Evolutionary conservation across 1,284 basidiomycete species (phyloP).

Genomic region (Puccinia polysora): DNA sequence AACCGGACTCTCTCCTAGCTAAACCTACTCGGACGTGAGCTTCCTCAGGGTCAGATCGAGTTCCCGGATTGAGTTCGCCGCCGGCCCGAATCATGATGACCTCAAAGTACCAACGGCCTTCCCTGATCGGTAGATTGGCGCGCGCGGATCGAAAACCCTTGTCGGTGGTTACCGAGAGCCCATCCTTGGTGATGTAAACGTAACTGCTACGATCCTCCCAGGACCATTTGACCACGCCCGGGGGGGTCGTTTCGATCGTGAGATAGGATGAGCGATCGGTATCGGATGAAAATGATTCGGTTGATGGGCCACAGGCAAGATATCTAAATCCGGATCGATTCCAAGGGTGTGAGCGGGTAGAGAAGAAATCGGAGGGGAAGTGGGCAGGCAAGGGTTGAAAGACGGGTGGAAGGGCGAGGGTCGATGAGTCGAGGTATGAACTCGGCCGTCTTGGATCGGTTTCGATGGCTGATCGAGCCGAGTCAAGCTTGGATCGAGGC

Average conservation of each 20-base stretch:
- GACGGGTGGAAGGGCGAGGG: conserved; percentile 31
- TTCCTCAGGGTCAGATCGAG: conserved; percentile 55
- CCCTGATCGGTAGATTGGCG: conserved; percentile 78
- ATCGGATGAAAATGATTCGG: conserved; percentile 45
- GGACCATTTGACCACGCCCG: conserved; percentile 47
- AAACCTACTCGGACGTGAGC: conserved; percentile 86
- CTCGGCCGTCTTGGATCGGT: background rate
- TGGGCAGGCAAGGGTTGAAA: conserved; percentile 30
- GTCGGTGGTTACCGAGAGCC: conserved; percentile 69
- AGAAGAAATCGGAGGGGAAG: conserved; percentile 25
- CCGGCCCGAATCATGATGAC: conserved; percentile 72
- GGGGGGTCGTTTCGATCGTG: conserved; percentile 36
- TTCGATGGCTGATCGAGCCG: background rate
- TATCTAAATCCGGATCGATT: conserved; percentile 61
- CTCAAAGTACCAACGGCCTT: conserved; percentile 94
- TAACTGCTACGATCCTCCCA: conserved; percentile 65
- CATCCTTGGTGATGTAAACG: conserved; percentile 75
- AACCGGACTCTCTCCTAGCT: conserved; percentile 80
- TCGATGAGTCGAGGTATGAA: conserved; percentile 27
- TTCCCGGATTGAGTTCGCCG: conserved; percentile 57
- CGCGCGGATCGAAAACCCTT: conserved; percentile 86
- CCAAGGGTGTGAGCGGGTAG: conserved; percentile 42
- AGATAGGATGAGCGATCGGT: conserved; percentile 16
- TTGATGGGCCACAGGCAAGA: conserved; percentile 68
- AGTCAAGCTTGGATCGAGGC: background rate